Percentiles rank a stretch among this genome's conserved stretches.
Conservation (phyloP, 2,329 filamentous ascomycete genomes). For the Colletotrichum shisoi region DNA sequence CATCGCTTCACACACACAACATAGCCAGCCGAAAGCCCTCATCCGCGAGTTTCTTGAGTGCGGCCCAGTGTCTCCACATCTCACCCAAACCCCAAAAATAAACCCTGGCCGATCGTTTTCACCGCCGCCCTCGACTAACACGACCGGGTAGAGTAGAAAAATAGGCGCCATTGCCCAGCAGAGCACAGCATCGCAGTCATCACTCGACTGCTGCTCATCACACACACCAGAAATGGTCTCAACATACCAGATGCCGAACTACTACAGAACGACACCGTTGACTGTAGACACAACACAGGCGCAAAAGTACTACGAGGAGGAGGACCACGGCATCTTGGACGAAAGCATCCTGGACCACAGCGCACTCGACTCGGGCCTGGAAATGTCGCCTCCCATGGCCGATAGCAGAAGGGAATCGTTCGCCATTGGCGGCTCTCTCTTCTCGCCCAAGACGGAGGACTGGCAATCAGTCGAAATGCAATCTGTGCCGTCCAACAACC, state of each 20-base stretch:
- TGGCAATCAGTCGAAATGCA: conserved; percentile 73
- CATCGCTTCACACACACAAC: conserved; percentile 7
- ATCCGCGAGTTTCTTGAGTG: conserved; percentile 29
- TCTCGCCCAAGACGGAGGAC: conserved; percentile 71
- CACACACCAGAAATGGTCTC: conserved; percentile 55
- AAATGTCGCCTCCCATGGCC: conserved; percentile 69
- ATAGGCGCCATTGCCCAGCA: conserved; percentile 26
- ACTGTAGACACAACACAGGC: conserved; percentile 63
- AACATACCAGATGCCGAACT: conserved; percentile 60
- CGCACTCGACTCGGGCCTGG: conserved; percentile 67
- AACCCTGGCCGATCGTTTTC: conserved; percentile 35
- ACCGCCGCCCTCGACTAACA: conserved; percentile 39
- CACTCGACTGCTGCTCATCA: conserved; percentile 45
- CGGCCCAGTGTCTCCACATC: conserved; percentile 31
- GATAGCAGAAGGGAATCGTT: conserved; percentile 71
- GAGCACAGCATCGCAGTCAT: conserved; percentile 34
- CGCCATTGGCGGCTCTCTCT: conserved; percentile 64
- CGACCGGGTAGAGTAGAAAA: conserved; percentile 25
- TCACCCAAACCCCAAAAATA: conserved; percentile 38
- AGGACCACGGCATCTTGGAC: conserved; percentile 67
- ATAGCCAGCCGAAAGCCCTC: conserved; percentile 19
- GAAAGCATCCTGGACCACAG: conserved; percentile 67
- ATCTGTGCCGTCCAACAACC: conserved; percentile 69
- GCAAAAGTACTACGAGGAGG: conserved; percentile 68
- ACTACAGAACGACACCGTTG: conserved; percentile 60